A percentile compares a stretch with the other conserved stretches of the same genome.
These are phyloP conservation scores for Scenedesmus sp. DNA, from an alignment of 163 green algal genomes.

Conservation along the genomic window DNA sequence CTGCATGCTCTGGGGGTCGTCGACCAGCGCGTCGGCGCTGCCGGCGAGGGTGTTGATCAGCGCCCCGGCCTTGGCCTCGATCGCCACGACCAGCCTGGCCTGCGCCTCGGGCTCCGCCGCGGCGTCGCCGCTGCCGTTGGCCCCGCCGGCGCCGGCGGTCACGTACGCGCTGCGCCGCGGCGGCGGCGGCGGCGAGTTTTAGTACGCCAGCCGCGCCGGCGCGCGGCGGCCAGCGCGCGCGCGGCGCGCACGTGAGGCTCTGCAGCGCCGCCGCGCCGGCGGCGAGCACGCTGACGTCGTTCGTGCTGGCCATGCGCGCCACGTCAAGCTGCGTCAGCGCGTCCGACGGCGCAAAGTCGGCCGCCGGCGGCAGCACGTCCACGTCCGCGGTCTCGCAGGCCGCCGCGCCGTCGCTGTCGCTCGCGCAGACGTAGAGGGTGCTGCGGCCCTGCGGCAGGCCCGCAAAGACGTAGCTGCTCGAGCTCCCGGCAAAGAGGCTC, in stretches of 20 bases:
- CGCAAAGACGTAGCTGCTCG: background rate
- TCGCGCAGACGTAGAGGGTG: slow-evolving; percentile 34
- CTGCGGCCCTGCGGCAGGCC: slow-evolving; percentile 25
- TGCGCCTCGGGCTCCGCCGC: background rate
- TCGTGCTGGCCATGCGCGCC: background rate
- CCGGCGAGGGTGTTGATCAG: slow-evolving; percentile 16
- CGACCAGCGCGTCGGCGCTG: background rate
- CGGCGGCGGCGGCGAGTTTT: too few species aligned
- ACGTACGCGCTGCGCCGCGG: too few species aligned
- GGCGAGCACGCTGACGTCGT: background rate
- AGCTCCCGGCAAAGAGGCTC: background rate
- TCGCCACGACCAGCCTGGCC: background rate
- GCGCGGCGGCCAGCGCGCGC: too few species aligned
- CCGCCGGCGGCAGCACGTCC: background rate
- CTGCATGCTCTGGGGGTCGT: slow-evolving; percentile 14
- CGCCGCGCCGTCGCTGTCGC: slow-evolving; percentile 3
- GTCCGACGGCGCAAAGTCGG: background rate
- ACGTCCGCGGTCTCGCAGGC: slow-evolving; percentile 11
- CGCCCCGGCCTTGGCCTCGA: slow-evolving; percentile 15
- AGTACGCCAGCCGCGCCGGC: too few species aligned
- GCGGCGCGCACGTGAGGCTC: slow-evolving; percentile 10
- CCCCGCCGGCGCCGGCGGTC: background rate
- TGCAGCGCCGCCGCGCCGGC: slow-evolving; percentile 8
- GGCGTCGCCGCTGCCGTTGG: background rate
- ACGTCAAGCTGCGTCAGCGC: slow-evolving; percentile 15